Conservation (phyloP, 768 basidiomycete species). For the Boletus rubropictus region DNA sequence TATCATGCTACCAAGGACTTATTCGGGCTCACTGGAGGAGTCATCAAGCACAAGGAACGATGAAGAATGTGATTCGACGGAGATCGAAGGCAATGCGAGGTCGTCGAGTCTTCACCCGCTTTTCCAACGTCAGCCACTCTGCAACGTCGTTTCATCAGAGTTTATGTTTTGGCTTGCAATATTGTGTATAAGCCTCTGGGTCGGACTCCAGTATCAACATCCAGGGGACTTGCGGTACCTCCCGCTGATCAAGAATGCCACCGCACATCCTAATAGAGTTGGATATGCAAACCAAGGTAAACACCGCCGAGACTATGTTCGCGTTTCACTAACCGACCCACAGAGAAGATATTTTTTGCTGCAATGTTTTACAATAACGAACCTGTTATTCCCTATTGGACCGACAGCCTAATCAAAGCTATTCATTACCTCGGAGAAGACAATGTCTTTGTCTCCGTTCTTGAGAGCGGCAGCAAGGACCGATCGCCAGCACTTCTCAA, state of each 20-base stretch:
- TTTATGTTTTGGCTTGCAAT: conserved; percentile 6
- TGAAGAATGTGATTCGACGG: not conserved
- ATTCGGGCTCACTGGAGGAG: conserved; percentile 2
- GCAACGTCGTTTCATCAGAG: not conserved
- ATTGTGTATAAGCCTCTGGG: not conserved
- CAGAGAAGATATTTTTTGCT: conserved; percentile 16
- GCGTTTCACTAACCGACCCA: not conserved
- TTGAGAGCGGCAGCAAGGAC: conserved; percentile 33
- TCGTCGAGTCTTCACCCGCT: not conserved
- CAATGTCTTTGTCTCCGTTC: conserved; percentile 39
- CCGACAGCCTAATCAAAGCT: conserved; percentile 28
- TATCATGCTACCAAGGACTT: conserved; percentile 7
- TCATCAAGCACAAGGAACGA: not conserved
- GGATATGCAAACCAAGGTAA: conserved; percentile 17
- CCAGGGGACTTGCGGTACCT: conserved; percentile 13
- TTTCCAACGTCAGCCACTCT: not conserved
- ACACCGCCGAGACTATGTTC: no score
- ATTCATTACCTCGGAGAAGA: conserved; percentile 38
- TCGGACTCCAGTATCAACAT: conserved; percentile 1
- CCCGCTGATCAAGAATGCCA: conserved; percentile 13
- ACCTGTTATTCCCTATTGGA: conserved; percentile 37
- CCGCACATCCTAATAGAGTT: conserved; percentile 4
- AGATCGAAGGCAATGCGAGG: not conserved
- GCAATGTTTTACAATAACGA: conserved; percentile 39
- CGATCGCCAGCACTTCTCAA: conserved; percentile 8